phyloP scores from a whole-genome alignment of 2,329 filamentous ascomycete genomes.

The Trichoderma koningiopsis region DNA sequence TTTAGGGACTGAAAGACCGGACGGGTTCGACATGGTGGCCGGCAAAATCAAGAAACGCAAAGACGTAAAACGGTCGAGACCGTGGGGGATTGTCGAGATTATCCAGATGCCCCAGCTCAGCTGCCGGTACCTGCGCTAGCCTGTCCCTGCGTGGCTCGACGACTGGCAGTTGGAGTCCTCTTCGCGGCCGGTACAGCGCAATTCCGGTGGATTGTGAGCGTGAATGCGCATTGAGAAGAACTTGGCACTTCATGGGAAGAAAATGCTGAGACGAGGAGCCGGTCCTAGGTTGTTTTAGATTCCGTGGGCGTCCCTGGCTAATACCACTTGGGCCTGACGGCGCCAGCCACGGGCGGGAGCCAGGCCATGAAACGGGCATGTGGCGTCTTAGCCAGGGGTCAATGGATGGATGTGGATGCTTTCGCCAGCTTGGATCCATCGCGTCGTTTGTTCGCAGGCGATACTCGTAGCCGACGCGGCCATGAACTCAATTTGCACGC shows the following conservation, averaged over 20 bases:
- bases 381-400: constrained; percentile 1
- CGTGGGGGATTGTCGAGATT: not conserved
- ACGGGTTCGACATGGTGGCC: constrained; percentile 17
- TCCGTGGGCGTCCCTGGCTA: constrained; percentile 25
- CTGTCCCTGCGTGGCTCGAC: not conserved
- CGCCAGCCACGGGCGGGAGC: constrained; percentile 14
- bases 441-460: constrained; percentile 3
- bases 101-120: not conserved
- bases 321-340: constrained; percentile 19
- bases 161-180: not conserved
- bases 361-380: constrained; percentile 20
- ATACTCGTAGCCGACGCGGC: not conserved
- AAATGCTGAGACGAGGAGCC: constrained; percentile 25
- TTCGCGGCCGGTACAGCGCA: constrained; percentile 3
- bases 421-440: not conserved
- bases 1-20: constrained; percentile 25
- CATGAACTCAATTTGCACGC: not conserved
- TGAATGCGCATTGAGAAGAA: constrained; percentile 11
- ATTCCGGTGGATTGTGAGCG: not conserved
- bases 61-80: constrained; percentile 14
- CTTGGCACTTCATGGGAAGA: constrained; percentile 1
- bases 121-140: not conserved
- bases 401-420: not conserved
- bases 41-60: not conserved
- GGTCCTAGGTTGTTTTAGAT: constrained; percentile 24